Evolutionary conservation across 2,329 filamentous ascomycete genomes (phyloP).

Genomic region (Cadophora sp.): DNA sequence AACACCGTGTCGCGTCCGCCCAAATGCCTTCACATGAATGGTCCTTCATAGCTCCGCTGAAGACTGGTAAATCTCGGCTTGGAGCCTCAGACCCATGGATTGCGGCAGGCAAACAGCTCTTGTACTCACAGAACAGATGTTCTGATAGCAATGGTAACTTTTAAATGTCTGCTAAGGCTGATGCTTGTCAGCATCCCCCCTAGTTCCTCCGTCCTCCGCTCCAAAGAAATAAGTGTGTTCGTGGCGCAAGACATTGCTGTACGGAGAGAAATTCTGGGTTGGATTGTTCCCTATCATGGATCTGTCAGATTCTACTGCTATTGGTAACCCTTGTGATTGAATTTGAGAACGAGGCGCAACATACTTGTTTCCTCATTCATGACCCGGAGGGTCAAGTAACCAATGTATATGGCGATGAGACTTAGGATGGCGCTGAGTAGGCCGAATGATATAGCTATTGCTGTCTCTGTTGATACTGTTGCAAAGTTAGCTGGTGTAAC

Average conservation of each 20-base stretch:
- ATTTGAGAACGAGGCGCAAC: neutral
- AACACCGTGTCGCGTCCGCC: no score
- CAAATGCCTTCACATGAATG: no score
- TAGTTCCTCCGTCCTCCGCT: neutral
- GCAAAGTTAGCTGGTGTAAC: no score
- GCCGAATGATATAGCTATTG: constrained; percentile 16
- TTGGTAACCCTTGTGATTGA: neutral
- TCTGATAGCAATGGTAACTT: no score
- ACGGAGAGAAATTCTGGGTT: neutral
- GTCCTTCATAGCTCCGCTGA: no score
- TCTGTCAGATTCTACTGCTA: no score
- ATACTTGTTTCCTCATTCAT: neutral
- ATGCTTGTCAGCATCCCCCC: no score
- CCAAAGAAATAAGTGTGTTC: constrained; percentile 16
- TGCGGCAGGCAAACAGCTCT: no score
- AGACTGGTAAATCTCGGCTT: no score
- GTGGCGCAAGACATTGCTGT: neutral
- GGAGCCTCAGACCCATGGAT: no score
- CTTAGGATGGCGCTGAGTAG: constrained; percentile 8
- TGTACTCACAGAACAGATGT: no score
- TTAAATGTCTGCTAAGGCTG: no score
- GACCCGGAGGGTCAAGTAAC: constrained; percentile 14
- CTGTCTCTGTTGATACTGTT: constrained; percentile 16
- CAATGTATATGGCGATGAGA: neutral
- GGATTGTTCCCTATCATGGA: neutral